These are phyloP conservation scores for Pittosporum tobira DNA, from an alignment of 129 eudicot genomes.

Conservation along the genomic window DNA sequence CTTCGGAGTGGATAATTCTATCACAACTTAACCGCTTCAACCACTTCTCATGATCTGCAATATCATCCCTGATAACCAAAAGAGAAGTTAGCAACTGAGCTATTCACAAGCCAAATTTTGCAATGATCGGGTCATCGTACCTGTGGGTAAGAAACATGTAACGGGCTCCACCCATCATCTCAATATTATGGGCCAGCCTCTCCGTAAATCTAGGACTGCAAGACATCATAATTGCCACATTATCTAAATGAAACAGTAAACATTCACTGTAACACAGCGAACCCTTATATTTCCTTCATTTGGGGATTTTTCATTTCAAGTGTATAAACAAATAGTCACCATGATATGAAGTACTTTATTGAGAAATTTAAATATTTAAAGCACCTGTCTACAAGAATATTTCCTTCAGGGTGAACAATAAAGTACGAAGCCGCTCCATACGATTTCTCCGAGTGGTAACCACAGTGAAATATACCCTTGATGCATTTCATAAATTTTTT, in stretches of 20 bases:
- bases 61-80: conserved; percentile 55
- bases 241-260: not conserved
- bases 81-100: not conserved
- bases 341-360: not conserved
- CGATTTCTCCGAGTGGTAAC: conserved; percentile 69
- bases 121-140: conserved; percentile 24
- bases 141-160: conserved; percentile 79
- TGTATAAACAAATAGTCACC: not conserved
- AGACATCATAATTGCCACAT: conserved; percentile 6
- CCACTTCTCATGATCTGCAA: conserved; percentile 75
- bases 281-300: not conserved
- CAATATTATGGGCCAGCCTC: conserved; percentile 41
- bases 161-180: conserved; percentile 64
- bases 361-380: not conserved
- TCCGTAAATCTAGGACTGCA: conserved; percentile 68
- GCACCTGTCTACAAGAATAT: conserved; percentile 70
- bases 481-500: not conserved
- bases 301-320: not conserved
- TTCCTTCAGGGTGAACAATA: conserved; percentile 61
- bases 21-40: conserved; percentile 43
- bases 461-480: conserved; percentile 77
- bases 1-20: conserved; percentile 53
- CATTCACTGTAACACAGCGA: not conserved
- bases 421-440: conserved; percentile 73
- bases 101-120: not conserved